Evolutionary conservation across 2,329 filamentous ascomycete species (phyloP).

Genomic region (Phialemonium atrogriseum): DNA sequence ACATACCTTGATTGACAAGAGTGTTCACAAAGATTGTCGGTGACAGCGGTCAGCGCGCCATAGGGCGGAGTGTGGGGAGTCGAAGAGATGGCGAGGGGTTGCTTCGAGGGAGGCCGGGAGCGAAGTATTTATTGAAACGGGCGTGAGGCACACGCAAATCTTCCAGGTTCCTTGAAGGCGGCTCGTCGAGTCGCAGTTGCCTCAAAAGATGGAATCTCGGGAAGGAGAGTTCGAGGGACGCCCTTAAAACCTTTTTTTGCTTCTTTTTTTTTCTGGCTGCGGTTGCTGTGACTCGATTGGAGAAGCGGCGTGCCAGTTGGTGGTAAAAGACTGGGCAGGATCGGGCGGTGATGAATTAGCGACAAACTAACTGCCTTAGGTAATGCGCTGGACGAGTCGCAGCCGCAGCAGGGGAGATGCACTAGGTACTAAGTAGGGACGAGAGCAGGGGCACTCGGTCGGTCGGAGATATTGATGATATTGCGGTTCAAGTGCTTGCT

Average conservation of each 20-base stretch:
- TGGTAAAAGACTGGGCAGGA: no score
- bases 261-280: neutral
- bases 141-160: no score
- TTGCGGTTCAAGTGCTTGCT: no score
- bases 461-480: no score
- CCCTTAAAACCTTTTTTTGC: neutral
- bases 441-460: no score
- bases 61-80: slow-evolving; percentile 2
- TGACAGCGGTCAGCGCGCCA: slow-evolving; percentile 5
- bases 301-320: neutral
- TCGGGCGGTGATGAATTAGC: no score
- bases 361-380: no score
- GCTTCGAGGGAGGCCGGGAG: slow-evolving; percentile 4
- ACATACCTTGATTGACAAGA: neutral
- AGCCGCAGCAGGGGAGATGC: no score
- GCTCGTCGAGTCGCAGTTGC: neutral
- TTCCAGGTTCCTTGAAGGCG: no score
- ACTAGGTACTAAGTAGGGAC: no score
- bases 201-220: neutral
- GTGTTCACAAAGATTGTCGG: neutral
- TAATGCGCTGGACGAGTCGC: no score
- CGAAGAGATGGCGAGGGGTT: slow-evolving; percentile 3
- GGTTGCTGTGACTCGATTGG: neutral
- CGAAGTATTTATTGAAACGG: neutral
- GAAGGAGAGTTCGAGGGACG: neutral